Base-by-base conservation (phyloP, 1,284 basidiomycete species). In the Anthracocystis walkeri region DNA sequence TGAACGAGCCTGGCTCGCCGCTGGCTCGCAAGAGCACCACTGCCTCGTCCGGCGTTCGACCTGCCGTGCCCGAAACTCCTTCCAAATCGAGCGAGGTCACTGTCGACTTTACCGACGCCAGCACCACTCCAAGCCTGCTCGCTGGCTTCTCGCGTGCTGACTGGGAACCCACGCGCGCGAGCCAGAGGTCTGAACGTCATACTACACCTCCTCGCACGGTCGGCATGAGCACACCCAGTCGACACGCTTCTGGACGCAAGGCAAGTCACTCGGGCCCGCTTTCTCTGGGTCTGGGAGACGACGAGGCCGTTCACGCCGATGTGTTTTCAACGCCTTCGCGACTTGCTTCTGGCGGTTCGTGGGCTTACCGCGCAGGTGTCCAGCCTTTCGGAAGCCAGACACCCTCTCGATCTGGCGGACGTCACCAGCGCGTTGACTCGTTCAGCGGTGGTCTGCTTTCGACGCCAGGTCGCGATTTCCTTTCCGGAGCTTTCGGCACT, bases 21-120 rank as follows among this genome's bases (percentile, higher is more conserved):
- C 65, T 82, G 14, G 80, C 75, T 11, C 73, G 80, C 48, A 82
- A 82, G 68, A 78, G 77, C 60, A 75, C 72, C 29, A 70, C 72
- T 7, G 66, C 66, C 20, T 75, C 72, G 18, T 58, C 66, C 0
- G 72, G 72, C 8, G 66, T 75, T 29, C 72, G 72, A 45, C 56
- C 68, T 12, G 66, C 65, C 35, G 58, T 66, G 25, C 66, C 61
- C 52, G 67, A 78, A 40, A 67, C 76, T 42, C 63, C 64, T 4
- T 61, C 72, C 41, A 66, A 58, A 46, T 45, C 58, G 31, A 67
- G 68, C 57, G 65, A 65, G 25, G 62, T 65, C n/a, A 69, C 68
- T 1, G 61, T 38, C 50, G 77, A 71, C 44, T 75, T 67, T 14
- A 63, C 71, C 38, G 75, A 74, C 11, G 55, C 75, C 16, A 72